phyloP scores from a whole-genome alignment of 331 rosid species.

The Spiraea crenata region DNA sequence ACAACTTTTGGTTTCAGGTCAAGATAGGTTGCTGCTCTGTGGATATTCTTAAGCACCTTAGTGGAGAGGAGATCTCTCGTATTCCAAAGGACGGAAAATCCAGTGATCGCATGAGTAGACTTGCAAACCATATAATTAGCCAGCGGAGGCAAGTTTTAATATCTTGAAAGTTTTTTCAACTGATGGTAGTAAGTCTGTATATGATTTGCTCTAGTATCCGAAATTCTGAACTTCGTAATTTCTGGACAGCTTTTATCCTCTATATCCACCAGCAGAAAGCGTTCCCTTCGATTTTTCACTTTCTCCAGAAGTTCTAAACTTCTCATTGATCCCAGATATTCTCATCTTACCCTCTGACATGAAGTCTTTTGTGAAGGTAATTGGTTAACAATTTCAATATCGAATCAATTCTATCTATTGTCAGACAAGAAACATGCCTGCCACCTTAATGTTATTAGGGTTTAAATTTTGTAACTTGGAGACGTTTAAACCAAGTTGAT shows the following conservation, averaged over 20 bases:
- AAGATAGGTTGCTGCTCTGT: constrained; percentile 81
- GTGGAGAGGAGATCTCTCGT: constrained; percentile 93
- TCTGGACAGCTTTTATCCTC: constrained; percentile 81
- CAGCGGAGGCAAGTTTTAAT: constrained; percentile 59
- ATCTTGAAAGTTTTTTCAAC: not conserved
- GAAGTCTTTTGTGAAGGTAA: constrained; percentile 82
- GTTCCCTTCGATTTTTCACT: constrained; percentile 85
- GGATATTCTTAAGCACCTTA: constrained; percentile 87
- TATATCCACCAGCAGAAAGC: constrained; percentile 82
- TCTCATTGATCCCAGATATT: constrained; percentile 67
- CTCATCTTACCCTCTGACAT: constrained; percentile 89
- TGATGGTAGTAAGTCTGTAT: not conserved
- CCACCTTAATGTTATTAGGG: not conserved
- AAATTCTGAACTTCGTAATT: not conserved
- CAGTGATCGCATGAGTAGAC: constrained; percentile 80
- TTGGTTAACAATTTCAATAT: constrained; percentile 10
- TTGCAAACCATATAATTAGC: constrained; percentile 69
- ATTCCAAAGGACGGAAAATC: constrained; percentile 52
- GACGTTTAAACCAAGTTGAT: not conserved
- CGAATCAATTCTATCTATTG: not conserved
- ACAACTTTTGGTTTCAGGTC: constrained; percentile 54
- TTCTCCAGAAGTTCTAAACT: constrained; percentile 75
- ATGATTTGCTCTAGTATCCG: not conserved
- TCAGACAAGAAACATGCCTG: not conserved
- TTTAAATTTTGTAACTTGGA: not conserved